Percentiles rank a stretch among this genome's conserved stretches.
Evolutionary conservation across 2,329 filamentous ascomycete species (phyloP).

Genomic region (Aspergillus pseudoterreus): DNA sequence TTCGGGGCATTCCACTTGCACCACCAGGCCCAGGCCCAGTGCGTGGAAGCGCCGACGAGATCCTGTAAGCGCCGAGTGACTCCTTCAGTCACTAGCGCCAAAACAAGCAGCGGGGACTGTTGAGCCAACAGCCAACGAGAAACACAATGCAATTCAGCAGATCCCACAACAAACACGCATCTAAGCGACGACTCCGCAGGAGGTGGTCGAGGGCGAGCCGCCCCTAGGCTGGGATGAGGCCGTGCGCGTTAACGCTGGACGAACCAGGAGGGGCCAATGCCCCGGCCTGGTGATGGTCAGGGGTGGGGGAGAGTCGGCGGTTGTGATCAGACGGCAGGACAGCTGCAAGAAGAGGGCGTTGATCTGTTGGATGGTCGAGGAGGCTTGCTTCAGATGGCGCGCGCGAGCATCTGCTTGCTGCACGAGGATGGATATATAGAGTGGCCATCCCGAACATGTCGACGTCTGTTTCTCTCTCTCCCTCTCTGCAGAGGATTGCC

Average conservation of each 20-base stretch:
- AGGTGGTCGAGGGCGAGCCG: constrained; percentile 11
- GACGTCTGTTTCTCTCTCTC: not conserved
- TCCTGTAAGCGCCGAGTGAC: constrained; percentile 2
- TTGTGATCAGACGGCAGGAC: not conserved
- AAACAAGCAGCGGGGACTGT: not conserved
- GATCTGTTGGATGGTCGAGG: no score
- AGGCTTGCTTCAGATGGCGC: constrained; percentile 15
- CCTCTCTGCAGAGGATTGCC: not conserved
- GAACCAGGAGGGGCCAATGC: constrained; percentile 13
- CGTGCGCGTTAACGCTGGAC: constrained; percentile 15
- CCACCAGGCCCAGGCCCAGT: no score
- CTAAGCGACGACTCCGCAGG: constrained; percentile 2
- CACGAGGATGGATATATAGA: constrained; percentile 8
- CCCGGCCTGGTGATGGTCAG: constrained; percentile 2
- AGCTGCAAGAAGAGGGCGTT: not conserved
- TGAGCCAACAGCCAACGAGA: not conserved
- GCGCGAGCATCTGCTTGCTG: constrained; percentile 4
- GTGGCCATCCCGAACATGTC: not conserved
- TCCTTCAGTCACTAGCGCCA: not conserved
- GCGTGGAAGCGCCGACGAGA: not conserved
- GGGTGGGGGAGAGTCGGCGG: constrained; percentile 5
- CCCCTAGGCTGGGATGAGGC: constrained; percentile 9
- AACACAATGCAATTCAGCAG: not conserved
- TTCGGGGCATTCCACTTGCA: no score
- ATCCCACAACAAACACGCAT: not conserved